Base-by-base conservation (phyloP, 169 alveolate species). In the Eimeria necatrix region DNA sequence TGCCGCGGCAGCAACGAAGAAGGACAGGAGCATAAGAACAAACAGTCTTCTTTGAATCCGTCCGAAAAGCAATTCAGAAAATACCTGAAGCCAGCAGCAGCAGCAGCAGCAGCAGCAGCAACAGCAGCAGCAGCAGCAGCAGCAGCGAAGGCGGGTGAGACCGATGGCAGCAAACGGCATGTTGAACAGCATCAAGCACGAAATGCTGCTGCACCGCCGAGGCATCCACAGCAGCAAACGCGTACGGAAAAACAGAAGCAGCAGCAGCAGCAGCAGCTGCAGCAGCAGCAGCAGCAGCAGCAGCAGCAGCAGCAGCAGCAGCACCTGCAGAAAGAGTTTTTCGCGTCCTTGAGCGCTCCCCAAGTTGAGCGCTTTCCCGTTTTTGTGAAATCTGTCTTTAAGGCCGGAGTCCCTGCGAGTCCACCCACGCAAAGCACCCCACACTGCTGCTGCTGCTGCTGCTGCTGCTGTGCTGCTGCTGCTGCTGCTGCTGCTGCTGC, bases 341-440 rank as follows among this genome's bases (percentile, higher is more conserved):
- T 83, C 1, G 98, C 99, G 95, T 98, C 99, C 51, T 94, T 70
- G 32, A 98, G 59, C 56, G 97, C 97, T 6, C 99, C 99, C 71
- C 95, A 61, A 41, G 84, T 64, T 9, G 99, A 98, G 95, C 99
- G 96, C 94, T 97, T 97, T 24, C 99, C 99, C 56, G 98, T 97
- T 91, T 98, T 95, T 2, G 99, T 98, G 96, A 98, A 98, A 95
- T 98, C 99, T 51, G 99, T 98, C 89, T 98, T 98, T 74, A 97
- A 96, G 4, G 99, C 99, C 8, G 98, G 98, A 16, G 99, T 98
- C 41, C 99, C 99, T 32, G 99, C 93, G 10, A n/a, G 41, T 6
- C 6, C 8, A 10, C 52, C 10, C 48, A 73, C 49, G 14, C 61
- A 32, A 16, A 48, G 48, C 14, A 64, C 32, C 76, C 8, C 32